Evolutionary conservation across 2,329 filamentous ascomycete species (phyloP), one percentile per base, ranked within the genome.

Genomic region (Pseudonectria foliicola): DNA sequence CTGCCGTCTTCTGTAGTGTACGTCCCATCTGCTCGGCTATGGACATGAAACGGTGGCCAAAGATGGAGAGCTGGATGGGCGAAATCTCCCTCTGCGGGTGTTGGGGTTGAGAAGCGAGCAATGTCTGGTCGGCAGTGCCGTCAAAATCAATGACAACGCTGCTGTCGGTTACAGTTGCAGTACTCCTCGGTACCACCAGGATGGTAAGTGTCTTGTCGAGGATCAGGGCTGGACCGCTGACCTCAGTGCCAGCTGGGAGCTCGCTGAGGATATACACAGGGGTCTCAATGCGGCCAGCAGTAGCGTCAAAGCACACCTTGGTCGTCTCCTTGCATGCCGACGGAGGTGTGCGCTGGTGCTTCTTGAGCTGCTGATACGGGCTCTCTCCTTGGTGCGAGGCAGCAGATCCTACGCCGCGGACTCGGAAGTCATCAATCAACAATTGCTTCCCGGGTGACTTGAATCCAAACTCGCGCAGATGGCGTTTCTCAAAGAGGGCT

Each of bases 21-120:
- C 80, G 70, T 0, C 85, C 84, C 83, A 89, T 89, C 52, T 89
- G 84, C 57, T 89, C 85, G 0, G 85, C 85, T 42, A 89, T 85
- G 3, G 80, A 78, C 84, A 89, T 89, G 61, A 90, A 90, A 3
- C 84, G 71, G 55, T 89, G 82, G 0, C 78, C 81, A 49, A 90
- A 89, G 39, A 89, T 81, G 45, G 76, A 82, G 2, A 90, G 68
- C 57, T 84, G 72, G 46, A 89, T 83, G 8, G 82, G 82, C 49
- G 85, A 78, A 3, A 83, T 72, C 31, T 44, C 38, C 10, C 47
- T 39, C 32, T 36, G 35, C 8, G 18, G 8, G 40, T 25, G 10
- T 42, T 38, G n/a, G 48, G 26, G 11, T 31, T 27, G 2, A 26
- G 15, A 6, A 35, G 18, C 8, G 38, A 30, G 6, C 26, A 28